Percentiles rank a stretch among this genome's conserved stretches.
phyloP scores from a whole-genome alignment of 345 rosid species.

The Gossypium sturtianum region DNA sequence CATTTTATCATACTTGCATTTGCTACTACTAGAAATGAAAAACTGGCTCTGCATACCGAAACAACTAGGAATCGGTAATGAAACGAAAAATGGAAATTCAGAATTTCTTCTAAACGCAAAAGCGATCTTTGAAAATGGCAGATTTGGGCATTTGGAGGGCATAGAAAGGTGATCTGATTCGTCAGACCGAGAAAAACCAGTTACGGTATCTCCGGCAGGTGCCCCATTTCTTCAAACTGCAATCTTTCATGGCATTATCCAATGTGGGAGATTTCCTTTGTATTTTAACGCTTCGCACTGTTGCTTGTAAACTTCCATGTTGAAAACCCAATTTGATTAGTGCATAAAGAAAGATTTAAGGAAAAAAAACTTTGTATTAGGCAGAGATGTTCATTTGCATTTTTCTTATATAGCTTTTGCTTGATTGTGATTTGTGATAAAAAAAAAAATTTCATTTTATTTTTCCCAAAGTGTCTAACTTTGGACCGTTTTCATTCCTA shows the following conservation, averaged over 20 bases:
- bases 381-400: not conserved
- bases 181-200: not conserved
- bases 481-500: not conserved
- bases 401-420: not conserved
- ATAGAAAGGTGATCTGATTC: slow-evolving; percentile 55
- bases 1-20: slow-evolving; percentile 3
- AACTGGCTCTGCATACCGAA: not conserved
- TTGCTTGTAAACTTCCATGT: slow-evolving; percentile 2
- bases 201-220: not conserved
- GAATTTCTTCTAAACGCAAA: too few relatives aligned
- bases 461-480: not conserved
- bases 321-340: not conserved
- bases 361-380: not conserved
- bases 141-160: slow-evolving; percentile 99
- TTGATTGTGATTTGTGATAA: not conserved
- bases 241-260: not conserved
- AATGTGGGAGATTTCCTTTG: not conserved
- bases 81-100: not conserved
- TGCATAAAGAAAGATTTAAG: not conserved
- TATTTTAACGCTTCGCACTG: not conserved
- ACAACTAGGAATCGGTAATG: not conserved
- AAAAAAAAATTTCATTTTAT: not conserved
- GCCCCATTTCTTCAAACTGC: not conserved
- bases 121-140: slow-evolving; percentile 18
- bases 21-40: not conserved